These are phyloP conservation scores for Datisca glomerata DNA, from an alignment of 306 rosid species.

Conservation along the genomic window DNA sequence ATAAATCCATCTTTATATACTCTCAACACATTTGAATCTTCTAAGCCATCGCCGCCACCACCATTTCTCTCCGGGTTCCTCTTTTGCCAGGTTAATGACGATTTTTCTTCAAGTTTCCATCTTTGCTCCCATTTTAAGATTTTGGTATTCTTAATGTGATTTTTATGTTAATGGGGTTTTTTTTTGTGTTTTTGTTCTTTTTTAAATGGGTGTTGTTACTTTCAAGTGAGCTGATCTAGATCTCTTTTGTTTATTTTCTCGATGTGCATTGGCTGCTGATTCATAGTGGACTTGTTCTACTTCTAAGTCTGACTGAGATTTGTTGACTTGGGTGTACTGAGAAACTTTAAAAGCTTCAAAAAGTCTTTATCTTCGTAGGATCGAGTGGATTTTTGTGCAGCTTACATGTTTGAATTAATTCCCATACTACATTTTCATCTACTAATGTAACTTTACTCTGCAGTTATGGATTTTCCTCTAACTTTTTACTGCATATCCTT, in stretches of 20 bases:
- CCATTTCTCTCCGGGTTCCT: slow-evolving; percentile 3
- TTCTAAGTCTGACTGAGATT: not conserved
- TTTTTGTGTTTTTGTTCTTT: not conserved
- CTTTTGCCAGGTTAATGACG: slow-evolving; percentile 8
- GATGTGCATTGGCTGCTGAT: too few relatives aligned
- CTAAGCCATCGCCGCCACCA: not conserved
- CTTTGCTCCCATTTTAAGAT: slow-evolving; percentile 1
- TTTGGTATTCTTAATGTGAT: not conserved
- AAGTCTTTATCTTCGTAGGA: too few relatives aligned
- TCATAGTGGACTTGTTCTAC: not conserved
- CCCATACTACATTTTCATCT: too few relatives aligned
- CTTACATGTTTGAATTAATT: too few relatives aligned
- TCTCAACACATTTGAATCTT: slow-evolving; percentile 16
- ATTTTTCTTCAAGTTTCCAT: too few relatives aligned
- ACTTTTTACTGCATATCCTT: too few relatives aligned
- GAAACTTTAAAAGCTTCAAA: not conserved
- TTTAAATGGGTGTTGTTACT: not conserved
- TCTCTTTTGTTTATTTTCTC: too few relatives aligned
- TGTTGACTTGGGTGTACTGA: slow-evolving; percentile 2
- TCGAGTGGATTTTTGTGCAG: too few relatives aligned
- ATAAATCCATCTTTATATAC: slow-evolving; percentile 56
- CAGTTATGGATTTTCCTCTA: too few relatives aligned
- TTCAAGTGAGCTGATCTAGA: slow-evolving; percentile 3
- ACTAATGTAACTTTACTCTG: too few relatives aligned
- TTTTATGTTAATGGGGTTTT: not conserved